Evolutionary conservation across 768 basidiomycete species (phyloP).

Genomic region (Ramaria sp.): DNA sequence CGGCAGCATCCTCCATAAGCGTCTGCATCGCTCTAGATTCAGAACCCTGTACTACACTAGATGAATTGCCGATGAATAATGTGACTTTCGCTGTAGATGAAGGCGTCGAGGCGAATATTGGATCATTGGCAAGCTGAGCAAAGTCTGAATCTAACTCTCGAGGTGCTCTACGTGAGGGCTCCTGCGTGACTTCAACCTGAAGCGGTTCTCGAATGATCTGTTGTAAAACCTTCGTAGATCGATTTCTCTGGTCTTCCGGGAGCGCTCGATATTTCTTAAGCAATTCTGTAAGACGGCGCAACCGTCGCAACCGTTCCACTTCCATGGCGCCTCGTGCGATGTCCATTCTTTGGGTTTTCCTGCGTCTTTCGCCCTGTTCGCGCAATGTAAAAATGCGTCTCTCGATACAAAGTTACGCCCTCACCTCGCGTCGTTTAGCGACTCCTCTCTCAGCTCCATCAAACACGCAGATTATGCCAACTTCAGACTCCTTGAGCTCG

Average conservation of each 20-base stretch:
- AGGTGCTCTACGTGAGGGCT: neutral
- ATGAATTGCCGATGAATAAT: too few relatives aligned
- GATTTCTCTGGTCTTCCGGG: slow-evolving; percentile 9
- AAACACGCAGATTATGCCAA: slow-evolving; percentile 66
- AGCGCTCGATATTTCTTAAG: slow-evolving; percentile 15
- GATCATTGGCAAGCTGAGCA: neutral
- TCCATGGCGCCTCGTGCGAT: slow-evolving; percentile 48
- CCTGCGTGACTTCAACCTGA: neutral
- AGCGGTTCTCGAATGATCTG: neutral
- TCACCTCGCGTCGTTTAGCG: slow-evolving; percentile 66
- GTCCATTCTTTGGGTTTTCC: slow-evolving; percentile 35
- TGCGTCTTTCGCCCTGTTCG: slow-evolving; percentile 43
- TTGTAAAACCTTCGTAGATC: slow-evolving; percentile 20
- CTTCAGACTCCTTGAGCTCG: slow-evolving; percentile 46
- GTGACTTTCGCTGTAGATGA: too few relatives aligned
- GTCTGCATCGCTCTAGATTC: too few relatives aligned
- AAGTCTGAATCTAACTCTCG: neutral
- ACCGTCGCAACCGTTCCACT: slow-evolving; percentile 41
- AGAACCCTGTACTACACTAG: too few relatives aligned
- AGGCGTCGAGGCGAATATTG: too few relatives aligned
- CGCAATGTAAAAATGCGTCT: neutral
- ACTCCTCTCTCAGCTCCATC: slow-evolving; percentile 57
- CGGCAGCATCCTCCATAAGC: too few relatives aligned
- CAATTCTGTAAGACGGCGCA: slow-evolving; percentile 24
- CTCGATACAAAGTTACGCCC: slow-evolving; percentile 10